A percentile compares a stretch with the other conserved stretches of the same genome.
phyloP scores from a whole-genome alignment of 306 rosid species.

The Coriaria nepalensis region DNA sequence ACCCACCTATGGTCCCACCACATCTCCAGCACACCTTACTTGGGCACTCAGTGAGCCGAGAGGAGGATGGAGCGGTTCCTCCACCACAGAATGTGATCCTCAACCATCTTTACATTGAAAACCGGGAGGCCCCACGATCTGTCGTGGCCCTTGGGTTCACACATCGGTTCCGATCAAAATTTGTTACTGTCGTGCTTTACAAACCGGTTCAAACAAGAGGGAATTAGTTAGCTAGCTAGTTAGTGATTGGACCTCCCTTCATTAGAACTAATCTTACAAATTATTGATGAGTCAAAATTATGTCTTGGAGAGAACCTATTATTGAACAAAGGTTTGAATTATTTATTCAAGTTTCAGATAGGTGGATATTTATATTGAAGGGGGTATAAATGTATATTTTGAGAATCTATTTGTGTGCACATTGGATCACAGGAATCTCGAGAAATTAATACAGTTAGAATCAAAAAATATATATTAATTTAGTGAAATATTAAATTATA shows the following conservation, averaged over 20 bases:
- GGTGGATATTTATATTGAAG: too few relatives aligned
- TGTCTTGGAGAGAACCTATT: too few relatives aligned
- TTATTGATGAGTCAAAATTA: not conserved
- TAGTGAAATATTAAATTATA: too few relatives aligned
- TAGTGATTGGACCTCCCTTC: not conserved
- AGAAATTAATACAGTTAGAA: too few relatives aligned
- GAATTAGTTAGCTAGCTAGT: not conserved
- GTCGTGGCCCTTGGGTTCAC: constrained; percentile 85
- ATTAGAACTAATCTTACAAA: not conserved
- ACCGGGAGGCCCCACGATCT: constrained; percentile 61
- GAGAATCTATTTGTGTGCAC: too few relatives aligned
- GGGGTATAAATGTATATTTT: too few relatives aligned
- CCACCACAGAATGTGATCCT: constrained; percentile 49
- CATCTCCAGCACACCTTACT: constrained; percentile 64
- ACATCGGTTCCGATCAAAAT: constrained; percentile 79
- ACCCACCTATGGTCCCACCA: constrained; percentile 73
- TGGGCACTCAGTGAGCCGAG: constrained; percentile 39
- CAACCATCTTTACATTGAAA: constrained; percentile 91
- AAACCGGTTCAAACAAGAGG: constrained; percentile 79
- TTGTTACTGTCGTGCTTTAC: constrained; percentile 88
- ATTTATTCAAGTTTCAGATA: too few relatives aligned
- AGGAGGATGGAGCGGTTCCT: constrained; percentile 41
- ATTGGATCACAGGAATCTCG: too few relatives aligned
- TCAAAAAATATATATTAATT: too few relatives aligned
- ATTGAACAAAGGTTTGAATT: too few relatives aligned